These are phyloP conservation scores for Wakefieldia striispora DNA, from an alignment of 768 basidiomycete species.

Conservation along the genomic window DNA sequence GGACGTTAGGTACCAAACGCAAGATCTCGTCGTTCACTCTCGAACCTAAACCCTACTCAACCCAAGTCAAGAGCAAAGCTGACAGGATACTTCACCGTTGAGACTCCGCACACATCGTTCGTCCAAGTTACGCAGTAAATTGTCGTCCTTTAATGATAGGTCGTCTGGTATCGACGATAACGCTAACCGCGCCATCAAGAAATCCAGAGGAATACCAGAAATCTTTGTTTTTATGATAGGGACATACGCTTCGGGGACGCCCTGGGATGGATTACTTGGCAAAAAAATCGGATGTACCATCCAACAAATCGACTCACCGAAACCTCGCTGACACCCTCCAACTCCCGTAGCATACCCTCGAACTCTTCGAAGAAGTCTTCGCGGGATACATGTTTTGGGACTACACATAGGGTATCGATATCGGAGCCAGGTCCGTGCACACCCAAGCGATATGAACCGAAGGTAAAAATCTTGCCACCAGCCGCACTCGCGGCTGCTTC, in stretches of 20 bases:
- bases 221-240: constrained; percentile 93
- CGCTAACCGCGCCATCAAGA: constrained; percentile 88
- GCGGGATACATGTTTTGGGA: constrained; percentile 91
- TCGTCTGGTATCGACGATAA: constrained; percentile 90
- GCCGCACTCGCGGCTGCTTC: constrained; percentile 85
- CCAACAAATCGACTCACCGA: constrained; percentile 57
- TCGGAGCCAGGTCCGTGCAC: constrained; percentile 95
- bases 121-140: constrained; percentile 87
- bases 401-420: constrained; percentile 98
- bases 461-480: constrained; percentile 98
- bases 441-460: constrained; percentile 96
- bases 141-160: constrained; percentile 86
- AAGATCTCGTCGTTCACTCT: constrained; percentile 95
- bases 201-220: constrained; percentile 88
- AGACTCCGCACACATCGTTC: constrained; percentile 94
- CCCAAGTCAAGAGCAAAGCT: constrained; percentile 1
- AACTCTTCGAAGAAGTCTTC: constrained; percentile 96
- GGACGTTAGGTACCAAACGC: constrained; percentile 89
- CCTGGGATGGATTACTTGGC: constrained; percentile 44
- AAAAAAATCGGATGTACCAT: neutral
- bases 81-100: constrained; percentile 53
- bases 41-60: constrained; percentile 57
- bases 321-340: constrained; percentile 84
- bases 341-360: constrained; percentile 79
- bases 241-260: constrained; percentile 95